Conservation (phyloP, 2,329 filamentous ascomycete genomes). For the Hymenoscyphus occultus region DNA sequence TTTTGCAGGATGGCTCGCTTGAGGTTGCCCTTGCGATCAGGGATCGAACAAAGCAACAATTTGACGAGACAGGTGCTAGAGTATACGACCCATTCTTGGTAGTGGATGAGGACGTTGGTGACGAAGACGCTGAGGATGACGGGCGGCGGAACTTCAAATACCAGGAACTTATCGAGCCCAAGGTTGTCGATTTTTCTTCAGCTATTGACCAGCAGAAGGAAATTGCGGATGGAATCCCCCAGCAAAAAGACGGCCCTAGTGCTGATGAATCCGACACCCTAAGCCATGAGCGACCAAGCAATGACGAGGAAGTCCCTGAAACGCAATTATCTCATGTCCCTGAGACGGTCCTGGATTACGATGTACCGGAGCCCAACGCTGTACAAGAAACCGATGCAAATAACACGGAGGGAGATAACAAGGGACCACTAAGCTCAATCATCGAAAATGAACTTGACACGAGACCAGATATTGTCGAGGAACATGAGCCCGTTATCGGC, state of each 20-base stretch:
- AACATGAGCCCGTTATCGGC: neutral
- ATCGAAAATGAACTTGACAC: neutral
- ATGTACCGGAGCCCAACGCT: conserved; percentile 17
- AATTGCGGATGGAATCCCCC: conserved; percentile 13
- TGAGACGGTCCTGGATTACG: conserved; percentile 29
- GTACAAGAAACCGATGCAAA: neutral
- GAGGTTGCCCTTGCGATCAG: conserved; percentile 65
- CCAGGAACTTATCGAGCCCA: conserved; percentile 64
- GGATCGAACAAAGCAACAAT: conserved; percentile 58
- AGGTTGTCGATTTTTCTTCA: conserved; percentile 49
- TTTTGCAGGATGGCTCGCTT: conserved; percentile 53
- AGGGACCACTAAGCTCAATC: neutral
- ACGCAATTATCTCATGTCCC: conserved; percentile 31
- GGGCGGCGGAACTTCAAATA: conserved; percentile 60
- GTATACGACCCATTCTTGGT: conserved; percentile 78
- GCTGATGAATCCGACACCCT: conserved; percentile 20
- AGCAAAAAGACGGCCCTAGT: conserved; percentile 17
- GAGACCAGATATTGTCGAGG: neutral
- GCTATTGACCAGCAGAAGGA: conserved; percentile 36
- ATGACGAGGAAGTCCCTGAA: conserved; percentile 20
- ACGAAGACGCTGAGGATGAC: conserved; percentile 52
- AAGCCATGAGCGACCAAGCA: conserved; percentile 14
- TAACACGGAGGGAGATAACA: neutral
- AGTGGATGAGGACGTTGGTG: conserved; percentile 61
- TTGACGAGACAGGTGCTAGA: conserved; percentile 68